These are phyloP conservation scores for Sphaerobolus stellatus DNA, from an alignment of 1,284 basidiomycete genomes.

Conservation along the genomic window DNA sequence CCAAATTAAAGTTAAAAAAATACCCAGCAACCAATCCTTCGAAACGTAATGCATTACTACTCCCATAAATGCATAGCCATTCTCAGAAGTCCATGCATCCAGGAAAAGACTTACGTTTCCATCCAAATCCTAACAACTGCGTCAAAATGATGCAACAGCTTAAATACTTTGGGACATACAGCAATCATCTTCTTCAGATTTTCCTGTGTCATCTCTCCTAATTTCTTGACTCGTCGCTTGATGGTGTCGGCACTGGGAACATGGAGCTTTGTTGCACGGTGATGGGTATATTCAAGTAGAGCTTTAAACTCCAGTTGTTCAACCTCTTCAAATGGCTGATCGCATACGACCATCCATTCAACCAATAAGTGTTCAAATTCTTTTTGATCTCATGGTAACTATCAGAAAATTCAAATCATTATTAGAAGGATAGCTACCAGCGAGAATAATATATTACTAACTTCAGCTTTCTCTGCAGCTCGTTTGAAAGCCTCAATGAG, in stretches of 20 bases:
- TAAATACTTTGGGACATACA: neutral
- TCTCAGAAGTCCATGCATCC: conserved; percentile 33
- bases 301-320: conserved; percentile 26
- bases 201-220: conserved; percentile 12
- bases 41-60: conserved; percentile 33
- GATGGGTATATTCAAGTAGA: conserved; percentile 23
- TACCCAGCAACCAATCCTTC: conserved; percentile 19
- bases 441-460: neutral
- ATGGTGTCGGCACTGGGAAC: conserved; percentile 12
- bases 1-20: neutral
- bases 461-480: neutral
- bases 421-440: neutral
- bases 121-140: conserved; percentile 18
- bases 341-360: conserved; percentile 27
- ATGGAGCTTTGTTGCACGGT: neutral
- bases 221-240: conserved; percentile 17
- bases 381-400: conserved; percentile 13
- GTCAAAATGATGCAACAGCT: conserved; percentile 1
- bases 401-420: neutral
- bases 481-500: neutral
- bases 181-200: conserved; percentile 21
- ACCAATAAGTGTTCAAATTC: conserved; percentile 28
- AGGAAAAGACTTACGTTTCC: conserved; percentile 29
- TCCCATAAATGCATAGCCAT: conserved; percentile 32
- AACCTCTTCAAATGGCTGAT: conserved; percentile 35